Base-by-base conservation (phyloP, 352 stramenopile species). In the Globisporangium uncinulatum region DNA sequence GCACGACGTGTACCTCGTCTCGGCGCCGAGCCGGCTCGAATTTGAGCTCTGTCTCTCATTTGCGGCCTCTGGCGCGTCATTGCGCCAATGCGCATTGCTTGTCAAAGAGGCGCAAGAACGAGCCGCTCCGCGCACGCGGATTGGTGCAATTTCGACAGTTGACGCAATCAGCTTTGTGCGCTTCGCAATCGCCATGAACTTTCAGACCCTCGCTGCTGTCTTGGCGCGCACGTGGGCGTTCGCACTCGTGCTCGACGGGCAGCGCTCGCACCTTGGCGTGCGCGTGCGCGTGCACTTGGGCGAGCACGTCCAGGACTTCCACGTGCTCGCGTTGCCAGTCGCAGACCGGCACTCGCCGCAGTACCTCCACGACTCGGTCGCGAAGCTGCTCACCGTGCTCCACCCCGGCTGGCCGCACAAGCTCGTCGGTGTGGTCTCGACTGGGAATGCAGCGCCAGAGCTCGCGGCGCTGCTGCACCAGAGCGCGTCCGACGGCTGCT, bases 171-270 rank as follows among this genome's bases (percentile, higher is more conserved):
- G 53, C n/a, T 65, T 60, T 41, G 32, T 39, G 31, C 59, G 59
- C 14, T 47, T 56, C 21, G 59, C 53, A 6, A 42, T 20, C 11
- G 59, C 59, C 31, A 65, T 60, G 51, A 60, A 59, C 46, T 56
- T 65, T 41, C 59, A 65, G 46, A 42, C 55, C 9, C 32, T 65
- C 24, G 6, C 59, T n/a, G 45, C 51, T 24, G 43, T 56, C 14
- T 31, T 65, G n/a, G 37, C 55, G 41, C 4, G 6, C 20, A 24
- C 53, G n/a, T 65, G 52, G 51, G 59, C 59, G 29, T 65, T 65
- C 37, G 51, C 59, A 24, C 41, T 65, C 51, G 34, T 56, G 9
- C 44, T 65, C 7, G 59, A 60, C 14, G n/a, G 59, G 9, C 29
- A 47, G 19, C 46, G 21, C 42, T 63, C 57, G 32, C 44, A 56